Conservation (phyloP, 2,329 filamentous ascomycete genomes). For the Fusarium odoratissimum region DNA sequence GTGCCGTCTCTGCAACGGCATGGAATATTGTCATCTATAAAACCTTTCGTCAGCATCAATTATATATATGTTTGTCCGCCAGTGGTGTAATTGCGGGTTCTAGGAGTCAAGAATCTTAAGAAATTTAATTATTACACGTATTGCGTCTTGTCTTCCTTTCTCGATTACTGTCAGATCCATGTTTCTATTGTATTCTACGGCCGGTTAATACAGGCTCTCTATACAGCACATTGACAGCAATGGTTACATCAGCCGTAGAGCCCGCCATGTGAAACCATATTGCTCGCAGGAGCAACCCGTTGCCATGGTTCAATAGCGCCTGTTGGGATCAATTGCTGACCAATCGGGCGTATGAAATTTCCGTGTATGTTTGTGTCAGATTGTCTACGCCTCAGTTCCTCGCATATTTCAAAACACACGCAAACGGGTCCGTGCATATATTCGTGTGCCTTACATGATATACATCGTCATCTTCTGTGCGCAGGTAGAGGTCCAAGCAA, state of each 20-base stretch:
- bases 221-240: too few relatives aligned
- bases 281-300: not conserved
- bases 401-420: too few relatives aligned
- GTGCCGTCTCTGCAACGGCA: not conserved
- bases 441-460: too few relatives aligned
- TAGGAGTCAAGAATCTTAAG: not conserved
- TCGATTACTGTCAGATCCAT: not conserved
- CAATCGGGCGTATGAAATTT: not conserved
- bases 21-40: not conserved
- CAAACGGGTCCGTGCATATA: too few relatives aligned
- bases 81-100: not conserved
- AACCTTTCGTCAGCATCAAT: not conserved
- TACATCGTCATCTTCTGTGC: too few relatives aligned
- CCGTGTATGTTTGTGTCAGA: not conserved
- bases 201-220: not conserved
- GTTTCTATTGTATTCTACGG: not conserved
- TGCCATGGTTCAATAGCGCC: not conserved
- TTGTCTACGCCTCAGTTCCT: not conserved
- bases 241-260: too few relatives aligned
- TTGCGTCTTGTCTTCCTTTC: not conserved
- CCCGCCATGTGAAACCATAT: too few relatives aligned
- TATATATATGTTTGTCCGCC: not conserved
- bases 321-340: not conserved
- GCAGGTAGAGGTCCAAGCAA: too few relatives aligned
- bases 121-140: not conserved